These are phyloP conservation scores for Trypanosomatidae sp. DNA, from an alignment of 208 protist species.

Conservation along the genomic window DNA sequence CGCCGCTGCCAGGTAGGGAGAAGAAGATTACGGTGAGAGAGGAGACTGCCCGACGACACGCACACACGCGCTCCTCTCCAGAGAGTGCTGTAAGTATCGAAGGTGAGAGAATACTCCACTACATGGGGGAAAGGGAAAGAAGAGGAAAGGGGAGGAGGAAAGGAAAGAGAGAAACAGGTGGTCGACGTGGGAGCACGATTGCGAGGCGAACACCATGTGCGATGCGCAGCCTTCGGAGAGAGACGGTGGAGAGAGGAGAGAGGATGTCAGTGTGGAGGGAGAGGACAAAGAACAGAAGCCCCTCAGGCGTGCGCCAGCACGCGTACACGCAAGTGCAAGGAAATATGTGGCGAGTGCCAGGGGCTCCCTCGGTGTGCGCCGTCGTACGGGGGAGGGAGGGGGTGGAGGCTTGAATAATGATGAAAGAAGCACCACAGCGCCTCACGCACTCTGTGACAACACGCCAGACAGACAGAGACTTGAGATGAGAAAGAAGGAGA, in stretches of 20 bases:
- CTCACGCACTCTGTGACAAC: neutral
- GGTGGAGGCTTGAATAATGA: neutral
- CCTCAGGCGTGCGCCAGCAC: neutral
- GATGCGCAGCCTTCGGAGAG: neutral
- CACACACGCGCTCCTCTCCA: neutral
- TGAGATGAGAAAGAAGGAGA: too few relatives aligned
- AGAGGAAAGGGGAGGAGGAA: neutral
- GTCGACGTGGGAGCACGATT: neutral
- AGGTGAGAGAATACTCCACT: neutral
- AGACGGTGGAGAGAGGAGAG: neutral
- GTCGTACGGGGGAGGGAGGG: neutral
- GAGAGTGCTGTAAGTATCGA: neutral
- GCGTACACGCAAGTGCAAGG: neutral
- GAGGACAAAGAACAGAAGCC: neutral
- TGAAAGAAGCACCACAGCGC: neutral
- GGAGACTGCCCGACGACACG: neutral
- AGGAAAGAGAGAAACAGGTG: neutral
- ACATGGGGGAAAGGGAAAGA: neutral
- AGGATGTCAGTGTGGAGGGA: neutral
- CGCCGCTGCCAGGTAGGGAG: neutral
- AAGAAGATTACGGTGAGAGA: neutral
- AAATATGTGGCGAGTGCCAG: neutral
- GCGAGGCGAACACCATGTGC: neutral
- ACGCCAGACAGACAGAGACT: neutral
- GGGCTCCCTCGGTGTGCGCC: neutral